Conservation (phyloP, 2,329 filamentous ascomycete genomes). For the Stagonosporopsis vannaccii region DNA sequence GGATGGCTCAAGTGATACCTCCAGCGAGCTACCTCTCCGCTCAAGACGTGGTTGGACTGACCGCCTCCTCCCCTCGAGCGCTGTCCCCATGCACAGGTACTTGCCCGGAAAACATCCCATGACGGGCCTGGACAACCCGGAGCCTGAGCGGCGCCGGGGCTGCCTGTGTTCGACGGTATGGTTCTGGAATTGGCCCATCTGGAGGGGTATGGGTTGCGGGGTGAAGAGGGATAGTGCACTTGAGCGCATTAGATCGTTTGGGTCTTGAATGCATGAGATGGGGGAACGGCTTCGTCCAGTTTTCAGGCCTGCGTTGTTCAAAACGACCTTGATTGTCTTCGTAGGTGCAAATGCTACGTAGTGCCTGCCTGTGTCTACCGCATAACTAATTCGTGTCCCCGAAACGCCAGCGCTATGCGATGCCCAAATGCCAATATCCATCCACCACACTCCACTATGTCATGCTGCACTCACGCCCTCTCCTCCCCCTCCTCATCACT, state of each 20-base stretch:
- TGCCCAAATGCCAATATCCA: not conserved
- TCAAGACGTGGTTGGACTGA: too few relatives aligned
- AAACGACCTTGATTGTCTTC: not conserved
- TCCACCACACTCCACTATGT: not conserved
- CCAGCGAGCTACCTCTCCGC: not conserved
- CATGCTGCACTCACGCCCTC: not conserved
- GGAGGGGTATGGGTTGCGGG: not conserved
- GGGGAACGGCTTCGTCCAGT: not conserved
- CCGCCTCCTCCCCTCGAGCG: not conserved
- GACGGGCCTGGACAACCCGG: not conserved
- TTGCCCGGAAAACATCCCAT: not conserved
- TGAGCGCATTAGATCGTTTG: not conserved
- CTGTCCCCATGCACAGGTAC: conserved; percentile 4
- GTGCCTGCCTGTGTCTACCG: not conserved
- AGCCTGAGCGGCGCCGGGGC: not conserved
- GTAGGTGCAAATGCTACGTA: not conserved
- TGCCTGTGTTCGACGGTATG: not conserved
- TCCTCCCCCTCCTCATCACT: conserved; percentile 49
- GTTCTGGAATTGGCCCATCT: not conserved
- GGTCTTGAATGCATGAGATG: not conserved
- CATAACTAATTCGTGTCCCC: not conserved
- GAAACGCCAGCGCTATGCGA: conserved; percentile 37
- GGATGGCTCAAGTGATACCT: not conserved
- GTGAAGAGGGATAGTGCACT: not conserved
- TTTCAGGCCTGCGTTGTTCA: not conserved